Evolutionary conservation across 2,329 filamentous ascomycete genomes (phyloP), one percentile per base, ranked within the genome.

Genomic region (Calonectria ilicicola): DNA sequence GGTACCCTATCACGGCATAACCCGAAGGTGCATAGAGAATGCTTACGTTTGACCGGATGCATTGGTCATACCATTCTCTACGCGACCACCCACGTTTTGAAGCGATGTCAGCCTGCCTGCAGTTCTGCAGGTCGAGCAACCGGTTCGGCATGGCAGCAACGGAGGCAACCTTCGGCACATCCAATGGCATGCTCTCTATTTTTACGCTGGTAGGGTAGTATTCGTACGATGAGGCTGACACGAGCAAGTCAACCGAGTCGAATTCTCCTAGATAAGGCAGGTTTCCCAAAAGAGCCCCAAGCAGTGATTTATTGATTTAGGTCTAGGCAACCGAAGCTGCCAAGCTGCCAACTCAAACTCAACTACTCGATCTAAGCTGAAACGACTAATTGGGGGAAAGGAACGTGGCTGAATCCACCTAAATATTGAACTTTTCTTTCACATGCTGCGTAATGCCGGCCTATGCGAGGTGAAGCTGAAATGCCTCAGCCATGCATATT

Each of bases 181-280:
- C 58, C 58, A 63, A 63, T 63, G 5, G 40, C 12, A 14, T 46
- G 2, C 2, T 21, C 10, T 14, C 21, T 63, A 63, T 44, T 63
- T 63, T 63, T 63, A 46, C 38, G 38, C 14, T 17, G 35, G 21
- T 23, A 42, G 15, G 8, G 38, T 63, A 63, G 32, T 46, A 63
- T 63, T 44, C 58, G 40, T 46, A 63, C 29, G 23, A 63, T 63
- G 40, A 63, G 58, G 38, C 40, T 46, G 58, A 46, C 58, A 46
- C 23, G 19, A 17, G 17, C 23, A 21, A 4, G 8, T 9, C 17
- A 32, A 23, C 26, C 8, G n/a, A 32, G 26, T 29, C 26, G 38
- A 46, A 63, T 63, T 32, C 58, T 27, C 58, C 38, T 38, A 63
- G 58, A 63, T 63, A 63, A 63, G 23, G 27, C 23, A 29, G 23